Evolutionary conservation across 2,329 filamentous ascomycete genomes (phyloP).

Genomic region (Cordyceps militaris): DNA sequence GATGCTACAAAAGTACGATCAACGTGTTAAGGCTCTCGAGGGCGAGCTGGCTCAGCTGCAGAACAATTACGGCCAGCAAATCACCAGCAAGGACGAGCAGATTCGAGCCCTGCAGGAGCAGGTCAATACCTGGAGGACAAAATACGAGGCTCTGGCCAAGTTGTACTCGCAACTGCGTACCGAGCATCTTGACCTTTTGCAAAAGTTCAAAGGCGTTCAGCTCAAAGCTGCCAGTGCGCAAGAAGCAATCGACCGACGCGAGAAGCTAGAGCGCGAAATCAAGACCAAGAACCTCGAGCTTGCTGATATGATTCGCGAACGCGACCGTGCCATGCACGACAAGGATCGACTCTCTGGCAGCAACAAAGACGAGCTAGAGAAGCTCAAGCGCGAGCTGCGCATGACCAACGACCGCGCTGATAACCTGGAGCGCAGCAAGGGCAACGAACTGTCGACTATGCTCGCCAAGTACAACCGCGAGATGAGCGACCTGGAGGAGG

Average conservation of each 20-base stretch:
- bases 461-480: conserved; percentile 94
- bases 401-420: conserved; percentile 89
- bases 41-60: conserved; percentile 77
- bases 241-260: conserved; percentile 88
- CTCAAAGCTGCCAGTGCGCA: conserved; percentile 95
- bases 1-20: conserved; percentile 94
- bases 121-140: conserved; percentile 93
- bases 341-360: conserved; percentile 80
- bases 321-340: conserved; percentile 88
- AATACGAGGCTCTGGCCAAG: conserved; percentile 95
- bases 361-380: conserved; percentile 90
- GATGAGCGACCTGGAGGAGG: conserved; percentile 93
- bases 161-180: conserved; percentile 93
- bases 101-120: conserved; percentile 90
- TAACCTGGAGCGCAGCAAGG: conserved; percentile 86
- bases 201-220: conserved; percentile 94
- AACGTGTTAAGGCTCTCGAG: conserved; percentile 87
- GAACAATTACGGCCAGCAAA: conserved; percentile 76
- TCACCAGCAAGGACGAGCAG: conserved; percentile 86
- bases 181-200: conserved; percentile 88
- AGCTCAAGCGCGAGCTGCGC: conserved; percentile 85
- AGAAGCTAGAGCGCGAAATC: conserved; percentile 93
- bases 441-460: conserved; percentile 90
- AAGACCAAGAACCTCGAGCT: conserved; percentile 99
- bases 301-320: conserved; percentile 96